Conservation (phyloP, 768 basidiomycete species). For the Leccinum truebloodii region DNA sequence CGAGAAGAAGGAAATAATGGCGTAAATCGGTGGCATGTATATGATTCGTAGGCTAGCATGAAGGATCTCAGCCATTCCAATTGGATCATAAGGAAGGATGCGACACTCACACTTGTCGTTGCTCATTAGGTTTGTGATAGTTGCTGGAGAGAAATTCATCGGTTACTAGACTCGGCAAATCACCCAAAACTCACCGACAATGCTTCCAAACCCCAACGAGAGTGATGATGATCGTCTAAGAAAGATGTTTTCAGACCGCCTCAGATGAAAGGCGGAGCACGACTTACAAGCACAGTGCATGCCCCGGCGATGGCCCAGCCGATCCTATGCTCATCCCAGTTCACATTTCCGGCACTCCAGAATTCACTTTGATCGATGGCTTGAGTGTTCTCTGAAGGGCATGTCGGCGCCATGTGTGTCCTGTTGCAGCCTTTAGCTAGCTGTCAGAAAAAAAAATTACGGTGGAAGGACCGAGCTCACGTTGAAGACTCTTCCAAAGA, state of each 20-base stretch:
- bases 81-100: not conserved
- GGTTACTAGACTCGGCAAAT: not conserved
- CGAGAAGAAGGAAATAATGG: constrained; percentile 81
- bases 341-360: constrained; percentile 53
- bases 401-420: constrained; percentile 33
- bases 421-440: not conserved
- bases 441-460: not conserved
- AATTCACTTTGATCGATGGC: constrained; percentile 60
- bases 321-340: constrained; percentile 66
- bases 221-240: constrained; percentile 63
- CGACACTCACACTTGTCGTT: constrained; percentile 72
- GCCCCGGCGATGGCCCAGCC: constrained; percentile 74
- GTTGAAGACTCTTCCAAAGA: not conserved
- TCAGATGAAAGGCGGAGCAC: not conserved
- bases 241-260: not conserved
- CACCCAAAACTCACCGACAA: constrained; percentile 51
- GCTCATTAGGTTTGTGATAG: constrained; percentile 69
- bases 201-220: constrained; percentile 55
- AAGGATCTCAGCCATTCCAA: not conserved
- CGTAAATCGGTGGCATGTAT: constrained; percentile 84
- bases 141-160: constrained; percentile 43
- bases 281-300: constrained; percentile 55
- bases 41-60: constrained; percentile 65
- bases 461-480: not conserved
- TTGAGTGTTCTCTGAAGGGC: constrained; percentile 52